Conservation (phyloP, 805 yeast genomes). For the Starmerella powellii region DNA sequence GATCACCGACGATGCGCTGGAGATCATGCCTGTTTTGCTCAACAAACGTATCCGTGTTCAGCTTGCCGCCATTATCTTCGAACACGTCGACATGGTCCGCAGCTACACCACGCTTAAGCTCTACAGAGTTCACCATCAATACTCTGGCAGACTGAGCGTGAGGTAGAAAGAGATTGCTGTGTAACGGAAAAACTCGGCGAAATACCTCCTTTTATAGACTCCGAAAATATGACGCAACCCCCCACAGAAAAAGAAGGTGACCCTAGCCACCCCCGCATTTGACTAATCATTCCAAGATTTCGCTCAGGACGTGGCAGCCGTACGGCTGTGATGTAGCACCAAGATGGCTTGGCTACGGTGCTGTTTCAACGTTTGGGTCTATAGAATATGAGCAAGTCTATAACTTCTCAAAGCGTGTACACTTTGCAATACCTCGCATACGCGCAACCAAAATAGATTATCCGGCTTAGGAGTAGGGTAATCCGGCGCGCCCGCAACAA, state of each 20-base stretch:
- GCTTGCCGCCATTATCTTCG: constrained; percentile 14
- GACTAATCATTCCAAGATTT: neutral
- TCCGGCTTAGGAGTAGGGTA: too few species aligned
- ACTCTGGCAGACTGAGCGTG: too few species aligned
- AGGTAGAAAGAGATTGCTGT: neutral
- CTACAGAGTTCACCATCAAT: too few species aligned
- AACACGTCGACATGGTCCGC: constrained; percentile 6
- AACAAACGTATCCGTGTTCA: constrained; percentile 11
- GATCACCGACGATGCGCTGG: constrained; percentile 7
- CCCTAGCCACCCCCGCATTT: constrained; percentile 8
- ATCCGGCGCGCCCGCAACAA: too few species aligned
- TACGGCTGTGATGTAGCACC: too few species aligned
- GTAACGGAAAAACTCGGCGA: constrained; percentile 3
- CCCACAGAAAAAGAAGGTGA: neutral
- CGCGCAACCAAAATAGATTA: too few species aligned
- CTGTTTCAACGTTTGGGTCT: too few species aligned
- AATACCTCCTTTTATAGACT: neutral
- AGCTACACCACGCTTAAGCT: neutral
- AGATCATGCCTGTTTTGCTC: constrained; percentile 9
- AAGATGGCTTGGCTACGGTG: too few species aligned
- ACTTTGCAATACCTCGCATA: too few species aligned
- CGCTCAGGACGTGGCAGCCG: too few species aligned
- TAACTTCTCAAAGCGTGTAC: too few species aligned
- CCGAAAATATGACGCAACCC: neutral
- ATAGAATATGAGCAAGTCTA: too few species aligned